Percentiles rank a stretch among this genome's conserved stretches.
Evolutionary conservation across 768 basidiomycete genomes (phyloP).

Genomic region (Auricularia heimuer): DNA sequence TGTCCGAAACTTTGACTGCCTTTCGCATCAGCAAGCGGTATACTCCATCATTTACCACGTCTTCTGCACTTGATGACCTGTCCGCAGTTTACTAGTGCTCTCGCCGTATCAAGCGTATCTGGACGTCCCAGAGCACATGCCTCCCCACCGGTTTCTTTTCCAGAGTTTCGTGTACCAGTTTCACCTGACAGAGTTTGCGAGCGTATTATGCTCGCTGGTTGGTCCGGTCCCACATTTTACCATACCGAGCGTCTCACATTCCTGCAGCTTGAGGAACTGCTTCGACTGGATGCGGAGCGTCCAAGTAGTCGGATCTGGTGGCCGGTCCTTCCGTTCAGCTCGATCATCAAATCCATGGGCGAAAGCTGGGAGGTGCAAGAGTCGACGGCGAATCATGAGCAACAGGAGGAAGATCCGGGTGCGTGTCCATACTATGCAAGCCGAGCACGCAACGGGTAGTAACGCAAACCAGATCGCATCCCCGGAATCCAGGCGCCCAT

Average conservation of each 20-base stretch:
- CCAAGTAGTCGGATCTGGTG: constrained; percentile 43
- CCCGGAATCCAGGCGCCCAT: constrained; percentile 40
- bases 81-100: constrained; percentile 26
- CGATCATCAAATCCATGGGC: constrained; percentile 28
- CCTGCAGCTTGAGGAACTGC: constrained; percentile 45
- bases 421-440: not conserved
- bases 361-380: constrained; percentile 31
- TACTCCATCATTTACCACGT: too few species aligned
- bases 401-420: constrained; percentile 66
- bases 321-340: constrained; percentile 29
- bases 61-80: constrained; percentile 1
- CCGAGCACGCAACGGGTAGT: not conserved
- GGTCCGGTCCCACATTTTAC: constrained; percentile 7
- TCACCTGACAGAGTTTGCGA: constrained; percentile 33
- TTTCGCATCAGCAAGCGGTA: too few species aligned
- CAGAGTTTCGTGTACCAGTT: constrained; percentile 66
- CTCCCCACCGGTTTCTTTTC: constrained; percentile 62
- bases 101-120: constrained; percentile 49
- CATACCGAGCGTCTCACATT: not conserved
- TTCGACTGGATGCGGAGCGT: constrained; percentile 43
- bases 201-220: constrained; percentile 26
- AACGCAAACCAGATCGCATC: constrained; percentile 33
- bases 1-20: too few species aligned
- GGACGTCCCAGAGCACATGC: constrained; percentile 27
- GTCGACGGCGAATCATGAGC: constrained; percentile 31